Evolutionary conservation across 2,329 filamentous ascomycete genomes (phyloP).

Genomic region (Aspergillus sp.): DNA sequence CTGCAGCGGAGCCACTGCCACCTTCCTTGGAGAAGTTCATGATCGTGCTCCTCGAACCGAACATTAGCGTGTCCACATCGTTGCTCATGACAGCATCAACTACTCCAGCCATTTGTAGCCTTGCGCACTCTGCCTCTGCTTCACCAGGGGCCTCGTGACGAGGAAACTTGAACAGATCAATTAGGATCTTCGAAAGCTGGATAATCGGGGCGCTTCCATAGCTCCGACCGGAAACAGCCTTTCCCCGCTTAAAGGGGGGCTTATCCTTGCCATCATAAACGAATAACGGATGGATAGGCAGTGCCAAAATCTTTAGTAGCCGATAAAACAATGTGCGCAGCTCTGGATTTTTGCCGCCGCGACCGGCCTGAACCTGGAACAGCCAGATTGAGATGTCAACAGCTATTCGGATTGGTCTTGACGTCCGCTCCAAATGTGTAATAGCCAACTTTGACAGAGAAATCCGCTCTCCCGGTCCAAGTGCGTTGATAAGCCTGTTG

Average conservation of each 20-base stretch:
- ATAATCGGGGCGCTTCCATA: constrained; percentile 68
- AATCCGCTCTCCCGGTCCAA: constrained; percentile 78
- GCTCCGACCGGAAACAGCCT: constrained; percentile 57
- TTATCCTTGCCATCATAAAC: constrained; percentile 89
- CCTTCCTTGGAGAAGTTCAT: constrained; percentile 82
- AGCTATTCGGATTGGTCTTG: constrained; percentile 79
- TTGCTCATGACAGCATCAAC: constrained; percentile 95
- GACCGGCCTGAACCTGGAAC: constrained; percentile 85
- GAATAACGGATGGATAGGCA: constrained; percentile 84
- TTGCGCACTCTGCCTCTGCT: constrained; percentile 92
- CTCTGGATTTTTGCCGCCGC: constrained; percentile 86
- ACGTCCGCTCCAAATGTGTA: constrained; percentile 71
- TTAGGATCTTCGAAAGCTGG: constrained; percentile 79
- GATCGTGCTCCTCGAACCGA: constrained; percentile 79
- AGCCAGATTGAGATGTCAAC: constrained; percentile 98
- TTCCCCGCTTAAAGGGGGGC: constrained; percentile 86
- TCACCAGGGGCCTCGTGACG: constrained; percentile 89
- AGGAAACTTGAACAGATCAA: constrained; percentile 82
- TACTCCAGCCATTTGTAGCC: constrained; percentile 78
- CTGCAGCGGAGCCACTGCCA: constrained; percentile 61
- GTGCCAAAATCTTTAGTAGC: constrained; percentile 73
- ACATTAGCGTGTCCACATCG: constrained; percentile 97
- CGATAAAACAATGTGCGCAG: constrained; percentile 92
- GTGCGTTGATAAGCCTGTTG: constrained; percentile 82
- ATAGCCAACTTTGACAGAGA: constrained; percentile 82